Evolutionary conservation across 805 yeast species (phyloP).

Genomic region (Candida ovalis): DNA sequence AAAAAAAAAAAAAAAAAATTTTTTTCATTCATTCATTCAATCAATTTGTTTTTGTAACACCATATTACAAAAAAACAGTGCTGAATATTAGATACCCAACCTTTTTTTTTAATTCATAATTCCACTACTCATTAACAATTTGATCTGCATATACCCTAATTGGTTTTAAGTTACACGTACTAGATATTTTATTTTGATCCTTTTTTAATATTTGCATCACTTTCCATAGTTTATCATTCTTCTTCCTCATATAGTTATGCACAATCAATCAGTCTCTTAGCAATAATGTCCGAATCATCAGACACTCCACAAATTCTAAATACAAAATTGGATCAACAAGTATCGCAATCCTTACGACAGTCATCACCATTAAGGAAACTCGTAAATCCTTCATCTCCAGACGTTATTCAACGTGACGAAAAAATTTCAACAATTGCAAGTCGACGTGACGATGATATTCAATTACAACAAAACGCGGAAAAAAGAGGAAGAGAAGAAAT

Average conservation of each 20-base stretch:
- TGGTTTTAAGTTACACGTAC: not conserved
- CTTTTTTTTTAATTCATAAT: too few species aligned
- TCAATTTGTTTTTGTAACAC: too few species aligned
- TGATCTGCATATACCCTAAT: too few species aligned
- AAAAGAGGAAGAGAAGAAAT: not conserved
- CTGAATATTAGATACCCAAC: too few species aligned
- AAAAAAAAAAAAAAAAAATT: too few species aligned
- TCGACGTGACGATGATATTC: not conserved
- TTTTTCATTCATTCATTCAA: too few species aligned
- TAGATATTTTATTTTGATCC: not conserved
- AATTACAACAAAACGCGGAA: too few species aligned
- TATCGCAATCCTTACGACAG: slow-evolving; percentile 3
- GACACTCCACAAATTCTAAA: not conserved
- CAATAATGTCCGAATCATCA: not conserved
- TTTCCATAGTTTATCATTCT: not conserved
- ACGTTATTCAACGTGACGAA: not conserved
- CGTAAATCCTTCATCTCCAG: slow-evolving; percentile 5
- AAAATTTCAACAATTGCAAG: not conserved
- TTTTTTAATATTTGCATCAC: not conserved
- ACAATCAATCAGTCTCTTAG: not conserved
- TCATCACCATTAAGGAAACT: slow-evolving; percentile 14
- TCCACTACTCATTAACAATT: too few species aligned
- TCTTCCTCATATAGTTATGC: not conserved
- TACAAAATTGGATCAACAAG: not conserved
- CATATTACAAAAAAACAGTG: too few species aligned